Evolutionary conservation across 2,329 filamentous ascomycete species (phyloP).

Genomic region (Tolypocladium tropicale): DNA sequence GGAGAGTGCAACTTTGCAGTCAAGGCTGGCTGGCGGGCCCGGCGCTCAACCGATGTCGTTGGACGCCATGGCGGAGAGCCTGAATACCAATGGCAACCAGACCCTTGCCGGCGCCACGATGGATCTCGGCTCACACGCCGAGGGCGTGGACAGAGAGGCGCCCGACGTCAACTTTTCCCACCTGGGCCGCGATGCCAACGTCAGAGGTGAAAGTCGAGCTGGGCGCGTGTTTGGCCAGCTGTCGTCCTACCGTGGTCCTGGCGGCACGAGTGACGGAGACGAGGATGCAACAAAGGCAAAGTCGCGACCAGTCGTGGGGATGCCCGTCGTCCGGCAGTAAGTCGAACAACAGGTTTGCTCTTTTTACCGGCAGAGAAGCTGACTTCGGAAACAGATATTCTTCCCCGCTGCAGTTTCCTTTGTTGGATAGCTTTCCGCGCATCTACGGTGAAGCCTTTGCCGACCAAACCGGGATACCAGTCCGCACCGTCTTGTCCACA

Average conservation of each 20-base stretch:
- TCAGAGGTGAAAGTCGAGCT: slow-evolving; percentile 3
- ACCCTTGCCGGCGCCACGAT: slow-evolving; percentile 67
- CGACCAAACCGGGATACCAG: slow-evolving; percentile 21
- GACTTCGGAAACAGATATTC: slow-evolving; percentile 1
- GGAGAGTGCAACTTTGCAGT: slow-evolving; percentile 70
- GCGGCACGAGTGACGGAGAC: not conserved
- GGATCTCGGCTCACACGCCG: slow-evolving; percentile 34
- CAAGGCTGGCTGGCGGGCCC: slow-evolving; percentile 47
- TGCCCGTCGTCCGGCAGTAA: slow-evolving; percentile 17
- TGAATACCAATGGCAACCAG: slow-evolving; percentile 71
- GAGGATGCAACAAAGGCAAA: slow-evolving; percentile 3
- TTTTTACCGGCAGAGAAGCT: not conserved
- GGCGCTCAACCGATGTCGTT: slow-evolving; percentile 37
- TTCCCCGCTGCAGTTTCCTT: slow-evolving; percentile 31
- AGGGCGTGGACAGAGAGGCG: slow-evolving; percentile 16
- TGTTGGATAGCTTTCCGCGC: slow-evolving; percentile 74
- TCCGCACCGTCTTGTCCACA: slow-evolving; percentile 57
- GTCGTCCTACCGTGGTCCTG: slow-evolving; percentile 11
- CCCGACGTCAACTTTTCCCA: slow-evolving; percentile 22
- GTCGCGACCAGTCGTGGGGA: slow-evolving; percentile 14
- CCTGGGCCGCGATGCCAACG: slow-evolving; percentile 8
- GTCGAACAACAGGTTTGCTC: not conserved
- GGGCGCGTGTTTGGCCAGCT: slow-evolving; percentile 19
- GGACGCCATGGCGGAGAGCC: slow-evolving; percentile 50
- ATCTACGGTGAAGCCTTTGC: slow-evolving; percentile 47